phyloP scores from a whole-genome alignment of 2,329 filamentous ascomycete genomes.

The Aspergillus ruber region DNA sequence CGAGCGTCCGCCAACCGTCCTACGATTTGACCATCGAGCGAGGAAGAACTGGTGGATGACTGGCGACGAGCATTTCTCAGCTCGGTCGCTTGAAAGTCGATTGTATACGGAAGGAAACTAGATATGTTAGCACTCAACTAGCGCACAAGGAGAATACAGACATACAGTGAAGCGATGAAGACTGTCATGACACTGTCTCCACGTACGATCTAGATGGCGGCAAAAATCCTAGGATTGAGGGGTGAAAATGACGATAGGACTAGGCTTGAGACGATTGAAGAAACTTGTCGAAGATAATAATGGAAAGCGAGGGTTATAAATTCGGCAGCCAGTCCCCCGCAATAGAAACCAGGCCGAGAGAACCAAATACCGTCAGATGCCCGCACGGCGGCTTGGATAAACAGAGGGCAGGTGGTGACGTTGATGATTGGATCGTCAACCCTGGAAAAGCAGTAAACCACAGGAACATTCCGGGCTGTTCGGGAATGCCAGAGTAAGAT shows the following conservation, averaged over 20 bases:
- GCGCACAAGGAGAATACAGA: background rate
- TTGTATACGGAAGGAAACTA: constrained; percentile 34
- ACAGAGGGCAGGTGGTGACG: constrained; percentile 6
- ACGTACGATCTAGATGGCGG: background rate
- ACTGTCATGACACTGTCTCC: constrained; percentile 21
- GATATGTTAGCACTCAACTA: constrained; percentile 2
- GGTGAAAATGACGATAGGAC: background rate
- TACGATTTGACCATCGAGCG: constrained; percentile 18
- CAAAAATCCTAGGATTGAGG: background rate
- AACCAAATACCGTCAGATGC: constrained; percentile 8
- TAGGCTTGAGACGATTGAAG: background rate
- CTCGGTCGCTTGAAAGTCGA: constrained; percentile 26
- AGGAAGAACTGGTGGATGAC: constrained; percentile 17
- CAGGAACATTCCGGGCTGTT: constrained; percentile 15
- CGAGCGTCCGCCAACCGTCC: constrained; percentile 17
- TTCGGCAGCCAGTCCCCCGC: background rate
- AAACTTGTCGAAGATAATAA: background rate
- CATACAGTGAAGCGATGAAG: constrained; percentile 31
- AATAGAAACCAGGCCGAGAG: constrained; percentile 6
- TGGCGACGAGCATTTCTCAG: constrained; percentile 14
- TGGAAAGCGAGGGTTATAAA: background rate
- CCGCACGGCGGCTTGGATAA: constrained; percentile 8
- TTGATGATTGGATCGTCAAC: constrained; percentile 12
- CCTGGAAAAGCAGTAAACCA: constrained; percentile 1
- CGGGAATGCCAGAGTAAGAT: background rate